Conservation (phyloP, 148 eudicot genomes). For the Euryodendron excelsum region DNA sequence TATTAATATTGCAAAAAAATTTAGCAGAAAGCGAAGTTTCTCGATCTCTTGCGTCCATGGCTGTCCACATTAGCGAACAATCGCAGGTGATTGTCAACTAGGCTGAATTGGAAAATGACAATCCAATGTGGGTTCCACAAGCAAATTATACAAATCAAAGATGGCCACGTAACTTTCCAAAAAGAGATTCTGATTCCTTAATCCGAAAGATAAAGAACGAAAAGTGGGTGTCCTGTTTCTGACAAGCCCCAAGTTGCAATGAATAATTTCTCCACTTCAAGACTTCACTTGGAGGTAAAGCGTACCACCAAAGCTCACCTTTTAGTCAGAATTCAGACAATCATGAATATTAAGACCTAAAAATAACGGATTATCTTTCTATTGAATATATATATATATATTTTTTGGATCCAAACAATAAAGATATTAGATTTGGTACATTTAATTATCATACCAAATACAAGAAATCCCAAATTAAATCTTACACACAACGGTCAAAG, state of each 20-base stretch:
- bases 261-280: not conserved
- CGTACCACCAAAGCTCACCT: no score
- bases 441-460: not conserved
- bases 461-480: not conserved
- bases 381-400: no score
- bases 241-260: not conserved
- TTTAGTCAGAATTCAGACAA: no score
- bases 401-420: not conserved
- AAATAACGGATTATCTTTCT: no score
- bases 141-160: not conserved
- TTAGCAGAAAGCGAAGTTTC: no score
- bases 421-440: not conserved
- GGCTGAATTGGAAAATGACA: not conserved
- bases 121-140: not conserved
- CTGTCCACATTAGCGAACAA: no score
- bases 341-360: no score
- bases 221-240: not conserved
- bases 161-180: not conserved
- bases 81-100: no score
- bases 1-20: not conserved
- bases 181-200: not conserved
- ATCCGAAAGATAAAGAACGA: not conserved
- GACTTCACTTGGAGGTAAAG: no score
- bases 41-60: no score
- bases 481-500: not conserved